Evolutionary conservation across 805 yeast species (phyloP).

Genomic region (Blastobotrys terrestris): DNA sequence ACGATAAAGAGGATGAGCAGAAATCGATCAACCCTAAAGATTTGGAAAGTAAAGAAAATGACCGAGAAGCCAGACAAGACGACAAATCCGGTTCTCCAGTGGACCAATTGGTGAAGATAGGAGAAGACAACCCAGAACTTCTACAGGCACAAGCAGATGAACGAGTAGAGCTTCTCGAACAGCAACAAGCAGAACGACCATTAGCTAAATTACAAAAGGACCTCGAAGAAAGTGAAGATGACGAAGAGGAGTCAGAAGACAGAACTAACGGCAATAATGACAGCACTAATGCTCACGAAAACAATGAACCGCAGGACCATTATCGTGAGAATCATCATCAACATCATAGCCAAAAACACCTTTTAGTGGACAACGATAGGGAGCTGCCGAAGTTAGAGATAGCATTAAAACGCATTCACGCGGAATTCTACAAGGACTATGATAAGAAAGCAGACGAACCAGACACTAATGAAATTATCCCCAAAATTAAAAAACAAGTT

Average conservation of each 20-base stretch:
- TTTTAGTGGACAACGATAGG: constrained; percentile 72
- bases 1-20: constrained; percentile 7
- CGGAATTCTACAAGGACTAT: constrained; percentile 51
- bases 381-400: constrained; percentile 61
- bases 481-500: constrained; percentile 62
- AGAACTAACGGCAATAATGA: background rate
- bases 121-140: constrained; percentile 38
- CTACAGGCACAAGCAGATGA: constrained; percentile 53
- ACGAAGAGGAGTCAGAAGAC: constrained; percentile 5
- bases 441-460: constrained; percentile 28
- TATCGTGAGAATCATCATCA: too few species aligned
- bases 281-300: background rate
- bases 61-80: constrained; percentile 16
- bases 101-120: constrained; percentile 24
- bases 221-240: constrained; percentile 29
- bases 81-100: constrained; percentile 18
- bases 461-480: constrained; percentile 39
- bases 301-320: constrained; percentile 5
- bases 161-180: constrained; percentile 65
- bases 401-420: constrained; percentile 60
- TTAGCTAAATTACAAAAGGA: constrained; percentile 75
- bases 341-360: constrained; percentile 33
- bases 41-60: constrained; percentile 19
- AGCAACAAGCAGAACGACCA: constrained; percentile 77
- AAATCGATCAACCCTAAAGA: constrained; percentile 8